Evolutionary conservation across 345 rosid species (phyloP), one percentile per base, ranked within the genome.

Genomic region (Fremontodendron californicum): DNA sequence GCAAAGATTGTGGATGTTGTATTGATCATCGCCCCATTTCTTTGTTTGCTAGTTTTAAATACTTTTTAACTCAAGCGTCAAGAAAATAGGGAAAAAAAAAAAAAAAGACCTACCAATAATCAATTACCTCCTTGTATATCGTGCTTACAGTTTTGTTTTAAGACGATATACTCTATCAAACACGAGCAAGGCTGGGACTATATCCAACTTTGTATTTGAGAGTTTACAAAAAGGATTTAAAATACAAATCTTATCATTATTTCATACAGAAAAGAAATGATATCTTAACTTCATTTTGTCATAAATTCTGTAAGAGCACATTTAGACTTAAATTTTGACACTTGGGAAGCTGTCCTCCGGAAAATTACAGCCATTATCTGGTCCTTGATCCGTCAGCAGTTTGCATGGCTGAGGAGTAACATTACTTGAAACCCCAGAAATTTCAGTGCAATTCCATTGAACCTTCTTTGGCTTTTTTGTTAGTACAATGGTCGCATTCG

Each of bases 391-490:
- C 10, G 82, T 78, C 83, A 93, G 83, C 51, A 80, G 8, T 42
- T 69, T 61, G 72, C 99, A 93, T 1, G 98, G 90, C 63, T 21
- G 62, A 1, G 97, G 98, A 18, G 86, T 82, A 63, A 93, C 99
- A 0, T 78, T 43, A 65, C 92, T 93, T 0, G 93, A 81, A 68
- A 84, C 78, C 71, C 97, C 99, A 0, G 77, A 60, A 8, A 93
- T 70, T 1, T 89, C 89, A 0, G 88, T 89, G 85, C 99, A 95
- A 67, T 95, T 92, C 99, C 99, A 93, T 43, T 86, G 91, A 57
- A 86, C 64, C 58, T 90, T 79, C 85, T 90, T 84, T 2, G 93
- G 89, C 78, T 83, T 86, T 51, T 75, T n/a, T 0, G 78, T 60
- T 33, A 90, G 78, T 18, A 78, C 78, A 52, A 95, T 88, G 0